phyloP scores from a whole-genome alignment of 495 filamentous ascomycete genomes.

The Neurospora intermedia region DNA sequence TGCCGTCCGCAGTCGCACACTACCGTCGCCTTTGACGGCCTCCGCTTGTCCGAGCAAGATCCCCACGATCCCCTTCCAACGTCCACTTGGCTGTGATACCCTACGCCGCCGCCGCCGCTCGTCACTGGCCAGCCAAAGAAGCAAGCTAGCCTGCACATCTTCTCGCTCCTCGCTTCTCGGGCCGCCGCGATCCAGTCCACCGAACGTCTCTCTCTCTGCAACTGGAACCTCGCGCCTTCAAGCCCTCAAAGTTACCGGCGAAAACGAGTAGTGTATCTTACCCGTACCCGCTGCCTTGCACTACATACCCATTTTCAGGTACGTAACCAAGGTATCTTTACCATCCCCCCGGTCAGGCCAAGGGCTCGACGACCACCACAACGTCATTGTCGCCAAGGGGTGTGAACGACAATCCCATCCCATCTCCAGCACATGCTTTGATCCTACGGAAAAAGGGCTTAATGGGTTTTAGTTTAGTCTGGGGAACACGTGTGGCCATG shows the following conservation, averaged over 20 bases:
- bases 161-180: neutral
- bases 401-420: neutral
- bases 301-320: neutral
- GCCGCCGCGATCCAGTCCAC: neutral
- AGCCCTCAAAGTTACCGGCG: neutral
- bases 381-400: neutral
- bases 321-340: neutral
- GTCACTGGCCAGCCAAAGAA: neutral
- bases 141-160: neutral
- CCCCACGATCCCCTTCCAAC: neutral
- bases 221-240: neutral
- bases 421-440: neutral
- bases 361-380: neutral
- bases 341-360: neutral
- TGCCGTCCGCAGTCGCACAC: neutral
- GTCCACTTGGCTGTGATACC: neutral
- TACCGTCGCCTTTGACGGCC: neutral
- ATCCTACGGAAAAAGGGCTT: neutral
- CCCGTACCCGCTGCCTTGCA: neutral
- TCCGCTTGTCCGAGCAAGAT: neutral
- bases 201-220: no score
- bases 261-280: neutral
- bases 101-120: neutral
- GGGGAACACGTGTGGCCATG: neutral
- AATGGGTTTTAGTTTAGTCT: neutral